Evolutionary conservation across 2,329 filamentous ascomycete genomes (phyloP).

Genomic region (Penicillium thymicola): DNA sequence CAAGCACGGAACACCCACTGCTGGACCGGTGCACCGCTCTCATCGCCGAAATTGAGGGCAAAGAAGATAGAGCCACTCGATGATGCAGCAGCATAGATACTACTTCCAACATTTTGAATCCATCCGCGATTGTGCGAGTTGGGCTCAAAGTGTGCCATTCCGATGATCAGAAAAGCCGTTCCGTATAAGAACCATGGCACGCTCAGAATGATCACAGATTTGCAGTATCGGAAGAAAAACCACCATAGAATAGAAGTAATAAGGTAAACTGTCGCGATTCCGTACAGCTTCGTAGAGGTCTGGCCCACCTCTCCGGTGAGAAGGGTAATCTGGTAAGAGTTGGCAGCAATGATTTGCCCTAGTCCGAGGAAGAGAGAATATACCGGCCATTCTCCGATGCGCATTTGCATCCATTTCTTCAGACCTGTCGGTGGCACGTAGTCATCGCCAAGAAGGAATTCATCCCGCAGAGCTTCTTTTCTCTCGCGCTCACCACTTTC

Average conservation of each 20-base stretch:
- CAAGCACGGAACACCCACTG: conserved; percentile 67
- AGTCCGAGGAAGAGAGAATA: conserved; percentile 61
- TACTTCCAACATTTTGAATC: conserved; percentile 61
- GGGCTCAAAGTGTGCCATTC: conserved; percentile 55
- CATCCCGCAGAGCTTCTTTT: conserved; percentile 43
- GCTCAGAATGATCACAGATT: conserved; percentile 57
- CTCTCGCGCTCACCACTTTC: conserved; percentile 33
- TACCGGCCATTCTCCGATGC: conserved; percentile 62
- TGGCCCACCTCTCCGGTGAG: conserved; percentile 62
- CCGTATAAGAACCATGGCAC: conserved; percentile 63
- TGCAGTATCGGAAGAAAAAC: conserved; percentile 57
- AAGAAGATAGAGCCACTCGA: conserved; percentile 64
- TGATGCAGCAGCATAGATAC: conserved; percentile 60
- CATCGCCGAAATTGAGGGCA: conserved; percentile 64
- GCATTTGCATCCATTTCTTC: conserved; percentile 54
- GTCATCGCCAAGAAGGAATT: conserved; percentile 56
- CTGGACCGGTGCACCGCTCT: conserved; percentile 60
- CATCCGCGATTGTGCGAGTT: conserved; percentile 45
- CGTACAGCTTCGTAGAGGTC: conserved; percentile 58
- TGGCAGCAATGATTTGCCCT: conserved; percentile 62
- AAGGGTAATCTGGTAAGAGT: conserved; percentile 67
- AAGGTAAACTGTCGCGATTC: conserved; percentile 59
- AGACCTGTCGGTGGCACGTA: conserved; percentile 57
- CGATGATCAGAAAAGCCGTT: conserved; percentile 61
- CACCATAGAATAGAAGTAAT: conserved; percentile 61